Percentiles rank a stretch among this genome's conserved stretches.
Evolutionary conservation across 78 protist genomes (phyloP).

Genomic region (Dictyostelium brefeldianum): DNA sequence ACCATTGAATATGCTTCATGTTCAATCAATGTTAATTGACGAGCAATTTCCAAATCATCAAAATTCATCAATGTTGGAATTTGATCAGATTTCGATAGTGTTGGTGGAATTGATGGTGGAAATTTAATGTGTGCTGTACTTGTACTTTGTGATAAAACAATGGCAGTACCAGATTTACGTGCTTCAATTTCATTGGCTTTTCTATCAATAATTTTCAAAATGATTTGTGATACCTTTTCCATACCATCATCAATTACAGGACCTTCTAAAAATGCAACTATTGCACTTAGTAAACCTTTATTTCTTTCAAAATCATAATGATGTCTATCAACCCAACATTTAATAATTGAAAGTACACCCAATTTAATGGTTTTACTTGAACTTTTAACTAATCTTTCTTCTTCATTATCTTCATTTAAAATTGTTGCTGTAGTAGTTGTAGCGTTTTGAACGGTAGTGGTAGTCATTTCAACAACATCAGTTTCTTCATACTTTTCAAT

Average conservation of each 20-base stretch:
- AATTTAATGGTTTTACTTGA: constrained; percentile 29
- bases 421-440: neutral
- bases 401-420: constrained; percentile 1
- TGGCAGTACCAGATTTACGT: neutral
- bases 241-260: constrained; percentile 74
- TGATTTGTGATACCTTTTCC: constrained; percentile 58
- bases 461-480: neutral
- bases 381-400: constrained; percentile 2
- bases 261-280: constrained; percentile 45
- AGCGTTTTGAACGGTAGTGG: neutral
- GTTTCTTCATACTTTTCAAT: constrained; percentile 52
- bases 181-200: neutral
- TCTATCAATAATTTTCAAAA: constrained; percentile 39
- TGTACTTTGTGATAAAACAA: neutral
- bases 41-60: constrained; percentile 67
- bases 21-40: constrained; percentile 68
- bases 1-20: constrained; percentile 65
- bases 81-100: constrained; percentile 37
- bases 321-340: constrained; percentile 74
- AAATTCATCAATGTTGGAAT: constrained; percentile 33
- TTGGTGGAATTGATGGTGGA: constrained; percentile 70
- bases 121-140: neutral
- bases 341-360: constrained; percentile 51
- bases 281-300: constrained; percentile 16
- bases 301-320: constrained; percentile 66